Evolutionary conservation across 139 green algal genomes (phyloP).

Genomic region (Chlamydomonas sp.): DNA sequence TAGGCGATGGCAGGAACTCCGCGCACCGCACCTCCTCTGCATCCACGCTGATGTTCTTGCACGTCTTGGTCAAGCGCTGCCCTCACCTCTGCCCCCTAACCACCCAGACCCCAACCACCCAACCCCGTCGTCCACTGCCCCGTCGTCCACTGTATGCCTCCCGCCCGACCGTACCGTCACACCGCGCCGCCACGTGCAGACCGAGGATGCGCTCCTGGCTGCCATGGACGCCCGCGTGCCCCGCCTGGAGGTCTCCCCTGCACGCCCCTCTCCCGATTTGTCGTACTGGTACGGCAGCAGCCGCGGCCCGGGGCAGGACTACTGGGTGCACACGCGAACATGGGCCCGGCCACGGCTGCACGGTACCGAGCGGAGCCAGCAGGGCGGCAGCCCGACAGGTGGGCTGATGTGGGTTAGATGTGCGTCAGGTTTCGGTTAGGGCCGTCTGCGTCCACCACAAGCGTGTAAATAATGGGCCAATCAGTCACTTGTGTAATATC

Average conservation of each 20-base stretch:
- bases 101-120: not conserved
- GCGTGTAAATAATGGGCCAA: too few species aligned
- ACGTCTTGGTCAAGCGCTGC: too few species aligned
- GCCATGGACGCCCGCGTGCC: conserved; percentile 24
- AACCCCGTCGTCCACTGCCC: not conserved
- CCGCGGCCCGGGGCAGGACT: conserved; percentile 36
- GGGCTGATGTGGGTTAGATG: too few species aligned
- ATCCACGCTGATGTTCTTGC: too few species aligned
- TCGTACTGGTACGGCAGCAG: conserved; percentile 26
- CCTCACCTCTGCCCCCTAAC: too few species aligned
- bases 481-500: too few species aligned
- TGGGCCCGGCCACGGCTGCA: not conserved
- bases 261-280: not conserved
- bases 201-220: not conserved
- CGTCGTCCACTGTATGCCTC: not conserved
- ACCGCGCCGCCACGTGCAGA: not conserved
- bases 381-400: not conserved
- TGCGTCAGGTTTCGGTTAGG: too few species aligned
- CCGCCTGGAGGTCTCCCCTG: not conserved
- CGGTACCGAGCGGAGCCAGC: conserved; percentile 1
- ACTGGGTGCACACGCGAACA: conserved; percentile 29
- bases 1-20: too few species aligned
- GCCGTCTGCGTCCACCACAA: too few species aligned
- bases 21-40: too few species aligned
- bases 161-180: too few species aligned